phyloP scores from a whole-genome alignment of 2,329 filamentous ascomycete genomes.

The Sclerotinia minor region DNA sequence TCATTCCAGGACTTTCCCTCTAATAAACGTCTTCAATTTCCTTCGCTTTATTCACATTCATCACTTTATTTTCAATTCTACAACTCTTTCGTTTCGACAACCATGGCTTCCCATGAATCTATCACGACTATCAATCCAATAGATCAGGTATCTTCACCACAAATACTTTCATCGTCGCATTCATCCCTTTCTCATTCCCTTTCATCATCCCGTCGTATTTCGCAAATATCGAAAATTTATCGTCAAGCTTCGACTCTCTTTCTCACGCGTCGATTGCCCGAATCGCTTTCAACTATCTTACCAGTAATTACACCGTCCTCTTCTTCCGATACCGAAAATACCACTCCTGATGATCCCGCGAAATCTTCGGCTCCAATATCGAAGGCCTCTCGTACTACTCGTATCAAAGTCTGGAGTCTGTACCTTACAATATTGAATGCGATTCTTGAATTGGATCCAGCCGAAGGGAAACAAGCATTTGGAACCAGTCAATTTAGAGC shows the following conservation, averaged over 20 bases:
- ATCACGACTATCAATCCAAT: slow-evolving; percentile 36
- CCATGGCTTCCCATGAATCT: slow-evolving; percentile 37
- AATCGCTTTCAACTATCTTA: slow-evolving; percentile 81
- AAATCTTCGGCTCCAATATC: slow-evolving; percentile 61
- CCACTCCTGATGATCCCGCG: slow-evolving; percentile 45
- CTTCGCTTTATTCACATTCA: not conserved
- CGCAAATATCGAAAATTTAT: slow-evolving; percentile 86
- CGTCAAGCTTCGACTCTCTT: slow-evolving; percentile 93
- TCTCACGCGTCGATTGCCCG: slow-evolving; percentile 87
- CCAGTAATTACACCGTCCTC: slow-evolving; percentile 68
- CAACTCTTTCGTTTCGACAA: slow-evolving; percentile 8
- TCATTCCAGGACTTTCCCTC: slow-evolving; percentile 16
- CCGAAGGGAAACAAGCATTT: slow-evolving; percentile 87
- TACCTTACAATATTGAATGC: slow-evolving; percentile 93
- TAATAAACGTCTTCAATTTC: not conserved
- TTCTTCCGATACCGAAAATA: slow-evolving; percentile 39
- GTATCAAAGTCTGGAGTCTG: slow-evolving; percentile 96
- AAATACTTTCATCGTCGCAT: slow-evolving; percentile 65
- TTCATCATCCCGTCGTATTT: slow-evolving; percentile 59
- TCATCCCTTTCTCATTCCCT: slow-evolving; percentile 64
- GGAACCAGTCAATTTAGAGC: slow-evolving; percentile 82
- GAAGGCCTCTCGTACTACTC: slow-evolving; percentile 74
- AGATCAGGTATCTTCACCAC: slow-evolving; percentile 53
- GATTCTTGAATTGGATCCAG: slow-evolving; percentile 81
- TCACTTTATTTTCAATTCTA: slow-evolving; percentile 1